Percentiles rank a stretch among this genome's conserved stretches.
Conservation (phyloP, 208 protist species). For the Leishmania turanica region DNA sequence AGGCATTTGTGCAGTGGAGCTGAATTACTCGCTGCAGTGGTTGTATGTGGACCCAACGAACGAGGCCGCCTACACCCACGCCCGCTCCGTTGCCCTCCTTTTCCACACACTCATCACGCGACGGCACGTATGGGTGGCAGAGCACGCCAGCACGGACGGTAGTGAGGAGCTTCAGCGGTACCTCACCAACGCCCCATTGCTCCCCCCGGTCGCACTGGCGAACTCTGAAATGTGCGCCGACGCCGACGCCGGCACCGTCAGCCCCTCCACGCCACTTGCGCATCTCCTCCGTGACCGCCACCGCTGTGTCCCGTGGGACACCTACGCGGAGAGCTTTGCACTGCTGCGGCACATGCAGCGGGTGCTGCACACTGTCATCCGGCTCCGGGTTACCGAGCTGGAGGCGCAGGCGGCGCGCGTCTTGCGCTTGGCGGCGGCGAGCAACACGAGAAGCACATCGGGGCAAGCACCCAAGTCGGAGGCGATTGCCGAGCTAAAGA, state of each 20-base stretch:
- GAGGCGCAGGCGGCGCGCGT: slow-evolving; percentile 21
- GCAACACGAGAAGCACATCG: background rate
- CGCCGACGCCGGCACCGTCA: slow-evolving; percentile 18
- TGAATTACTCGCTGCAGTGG: slow-evolving; percentile 70
- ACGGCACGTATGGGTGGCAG: slow-evolving; percentile 6
- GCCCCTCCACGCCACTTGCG: slow-evolving; percentile 2
- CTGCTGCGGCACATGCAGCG: slow-evolving; percentile 40
- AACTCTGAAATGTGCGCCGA: slow-evolving; percentile 3
- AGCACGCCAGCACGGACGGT: background rate
- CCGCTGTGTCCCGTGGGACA: slow-evolving; percentile 38
- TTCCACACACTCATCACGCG: slow-evolving; percentile 47
- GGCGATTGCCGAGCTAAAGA: slow-evolving; percentile 16
- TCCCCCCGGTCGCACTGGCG: slow-evolving; percentile 15
- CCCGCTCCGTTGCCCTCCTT: slow-evolving; percentile 45
- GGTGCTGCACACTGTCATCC: slow-evolving; percentile 24
- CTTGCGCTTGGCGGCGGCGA: slow-evolving; percentile 12
- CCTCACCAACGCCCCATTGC: slow-evolving; percentile 21
- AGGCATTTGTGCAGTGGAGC: slow-evolving; percentile 51
- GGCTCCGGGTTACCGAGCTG: slow-evolving; percentile 35
- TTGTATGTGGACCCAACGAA: slow-evolving; percentile 65
- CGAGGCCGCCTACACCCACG: slow-evolving; percentile 71
- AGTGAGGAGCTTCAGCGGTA: slow-evolving; percentile 3
- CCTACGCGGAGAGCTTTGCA: slow-evolving; percentile 43
- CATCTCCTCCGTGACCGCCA: slow-evolving; percentile 4
- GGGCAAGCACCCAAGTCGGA: slow-evolving; percentile 1